Evolutionary conservation across 2,329 filamentous ascomycete species (phyloP).

Genomic region (Pestalotiopsis sp.): DNA sequence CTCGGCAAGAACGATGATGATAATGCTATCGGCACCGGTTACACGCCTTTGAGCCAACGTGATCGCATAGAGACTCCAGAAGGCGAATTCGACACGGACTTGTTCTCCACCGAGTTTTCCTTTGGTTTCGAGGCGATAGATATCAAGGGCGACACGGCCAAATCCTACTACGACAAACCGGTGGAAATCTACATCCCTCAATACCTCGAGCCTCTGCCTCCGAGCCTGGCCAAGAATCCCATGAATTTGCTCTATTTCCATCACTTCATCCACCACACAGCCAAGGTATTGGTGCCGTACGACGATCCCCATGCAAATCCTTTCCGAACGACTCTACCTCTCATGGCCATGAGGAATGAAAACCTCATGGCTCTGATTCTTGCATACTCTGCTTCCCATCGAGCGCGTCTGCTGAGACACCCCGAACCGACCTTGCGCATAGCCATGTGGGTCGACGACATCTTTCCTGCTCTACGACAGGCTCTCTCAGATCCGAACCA

Average conservation of each 20-base stretch:
- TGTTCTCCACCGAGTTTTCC: constrained; percentile 45
- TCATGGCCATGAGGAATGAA: constrained; percentile 69
- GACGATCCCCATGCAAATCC: constrained; percentile 56
- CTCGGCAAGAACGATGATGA: constrained; percentile 72
- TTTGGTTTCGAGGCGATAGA: constrained; percentile 50
- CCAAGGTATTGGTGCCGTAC: constrained; percentile 57
- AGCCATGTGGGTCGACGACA: constrained; percentile 77
- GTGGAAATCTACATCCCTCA: constrained; percentile 62
- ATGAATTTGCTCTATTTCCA: constrained; percentile 76
- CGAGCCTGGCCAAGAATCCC: constrained; percentile 65
- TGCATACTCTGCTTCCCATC: constrained; percentile 81
- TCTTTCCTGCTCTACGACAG: constrained; percentile 72
- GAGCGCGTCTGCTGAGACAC: constrained; percentile 73
- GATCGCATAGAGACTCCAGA: constrained; percentile 28
- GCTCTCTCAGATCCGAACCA: constrained; percentile 64
- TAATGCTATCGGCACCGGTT: constrained; percentile 58
- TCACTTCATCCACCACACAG: constrained; percentile 78
- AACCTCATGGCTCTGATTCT: constrained; percentile 78
- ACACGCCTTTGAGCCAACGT: constrained; percentile 32
- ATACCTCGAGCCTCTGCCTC: constrained; percentile 50
- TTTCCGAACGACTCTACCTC: constrained; percentile 51
- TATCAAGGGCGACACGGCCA: constrained; percentile 54
- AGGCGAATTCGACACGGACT: constrained; percentile 37
- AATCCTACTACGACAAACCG: constrained; percentile 71
- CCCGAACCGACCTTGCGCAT: constrained; percentile 77